Evolutionary conservation across 805 yeast genomes (phyloP), one percentile per base, ranked within the genome.

Genomic region (Zygotorulaspora chibaensis): DNA sequence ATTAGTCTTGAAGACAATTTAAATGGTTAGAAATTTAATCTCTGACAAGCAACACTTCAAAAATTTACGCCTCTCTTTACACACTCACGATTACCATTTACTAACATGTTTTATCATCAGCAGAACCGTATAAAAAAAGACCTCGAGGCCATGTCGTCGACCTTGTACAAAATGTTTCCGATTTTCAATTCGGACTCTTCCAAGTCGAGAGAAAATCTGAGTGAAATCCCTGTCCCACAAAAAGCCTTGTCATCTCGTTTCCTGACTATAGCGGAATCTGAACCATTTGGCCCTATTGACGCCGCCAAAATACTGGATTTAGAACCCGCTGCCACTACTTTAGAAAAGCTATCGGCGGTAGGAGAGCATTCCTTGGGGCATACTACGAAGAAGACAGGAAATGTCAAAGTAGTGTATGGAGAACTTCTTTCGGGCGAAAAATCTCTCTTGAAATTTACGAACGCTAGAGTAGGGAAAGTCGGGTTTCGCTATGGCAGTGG

Each of bases 261-360:
- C 72, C 68, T 87, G 62, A 84, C 95, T 10, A 83, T 91, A 63
- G 91, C 96, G 8, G 99, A 91, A 69, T 82, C 89, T 23, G 95
- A 89, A 70, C 96, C 96, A 8, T 90, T 91, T 63, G 96, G 96
- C 6, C 96, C 97, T 4, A 76, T 89, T 5, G 98, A 93, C 62
- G 97, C 99, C 11, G 96, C 99, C 40, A 72, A 80, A 46, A 77
- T 84, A 33, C 79, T 87, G 52, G 89, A 77, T 35, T 74, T 91
- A 53, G 90, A 87, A 63, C 95, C 96, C n/a, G 97, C 98, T 25
- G 77, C 80, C 39, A 80, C 74, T 30, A 85, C 93, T 2, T 74
- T 90, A 56, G 79, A 81, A 56, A 80, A 79, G 63, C 74, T 90
- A 51, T 74, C 87, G 10, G 59, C 79, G 55, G 70, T 76, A 37